Conservation (phyloP, 2,329 filamentous ascomycete species). For the Drechslerella dactyloides region DNA sequence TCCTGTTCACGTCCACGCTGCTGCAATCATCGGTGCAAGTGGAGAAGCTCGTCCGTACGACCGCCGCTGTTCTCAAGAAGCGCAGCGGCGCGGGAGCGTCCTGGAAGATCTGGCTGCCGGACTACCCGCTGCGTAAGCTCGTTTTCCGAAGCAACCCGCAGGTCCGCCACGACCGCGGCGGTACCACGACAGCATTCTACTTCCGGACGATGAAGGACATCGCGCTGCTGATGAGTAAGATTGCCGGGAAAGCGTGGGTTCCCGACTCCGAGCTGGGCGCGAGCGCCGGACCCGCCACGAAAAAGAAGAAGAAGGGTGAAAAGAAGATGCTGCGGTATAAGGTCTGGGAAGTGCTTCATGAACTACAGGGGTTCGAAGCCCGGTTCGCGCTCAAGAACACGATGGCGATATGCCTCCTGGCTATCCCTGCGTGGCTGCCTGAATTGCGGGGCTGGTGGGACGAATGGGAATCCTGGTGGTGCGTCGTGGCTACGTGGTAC, state of each 20-base stretch:
- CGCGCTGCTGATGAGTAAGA: slow-evolving; percentile 59
- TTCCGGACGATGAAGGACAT: slow-evolving; percentile 59
- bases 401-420: slow-evolving; percentile 61
- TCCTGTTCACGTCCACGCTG: slow-evolving; percentile 43
- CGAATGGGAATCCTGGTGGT: slow-evolving; percentile 66
- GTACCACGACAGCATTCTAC: slow-evolving; percentile 64
- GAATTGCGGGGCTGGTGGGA: slow-evolving; percentile 65
- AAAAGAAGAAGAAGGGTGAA: slow-evolving; percentile 55
- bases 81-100: slow-evolving; percentile 58
- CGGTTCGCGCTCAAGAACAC: slow-evolving; percentile 67
- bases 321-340: slow-evolving; percentile 60
- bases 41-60: slow-evolving; percentile 57
- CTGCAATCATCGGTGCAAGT: slow-evolving; percentile 41
- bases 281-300: too few relatives aligned
- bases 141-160: slow-evolving; percentile 65
- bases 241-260: slow-evolving; percentile 56
- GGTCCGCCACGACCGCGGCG: slow-evolving; percentile 67
- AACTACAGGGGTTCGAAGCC: slow-evolving; percentile 66
- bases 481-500: slow-evolving; percentile 66
- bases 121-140: slow-evolving; percentile 65
- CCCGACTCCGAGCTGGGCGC: slow-evolving; percentile 36
- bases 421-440: slow-evolving; percentile 64
- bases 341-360: slow-evolving; percentile 63
- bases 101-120: slow-evolving; percentile 61
- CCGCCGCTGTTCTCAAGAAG: slow-evolving; percentile 62